Evolutionary conservation across 2,329 filamentous ascomycete genomes (phyloP).

Genomic region (Nectriaceae sp.): DNA sequence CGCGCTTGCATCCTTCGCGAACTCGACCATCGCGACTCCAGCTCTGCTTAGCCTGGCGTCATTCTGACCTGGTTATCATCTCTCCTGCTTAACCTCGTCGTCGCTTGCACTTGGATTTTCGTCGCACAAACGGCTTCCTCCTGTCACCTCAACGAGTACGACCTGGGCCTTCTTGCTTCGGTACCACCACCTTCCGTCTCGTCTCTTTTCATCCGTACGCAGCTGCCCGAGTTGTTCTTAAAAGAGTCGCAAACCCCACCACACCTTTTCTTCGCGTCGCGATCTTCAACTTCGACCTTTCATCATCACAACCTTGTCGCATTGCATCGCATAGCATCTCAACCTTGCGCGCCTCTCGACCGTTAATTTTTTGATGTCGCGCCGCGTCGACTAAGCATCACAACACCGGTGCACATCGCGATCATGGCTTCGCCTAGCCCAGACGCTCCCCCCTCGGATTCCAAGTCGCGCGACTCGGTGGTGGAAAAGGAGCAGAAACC

Average conservation of each 20-base stretch:
- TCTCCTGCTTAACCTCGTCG: slow-evolving; percentile 10
- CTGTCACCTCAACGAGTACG: slow-evolving; percentile 12
- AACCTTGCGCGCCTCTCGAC: slow-evolving; percentile 9
- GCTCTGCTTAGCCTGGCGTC: background rate
- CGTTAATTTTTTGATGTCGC: slow-evolving; percentile 39
- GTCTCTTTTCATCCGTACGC: background rate
- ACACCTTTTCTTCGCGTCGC: background rate
- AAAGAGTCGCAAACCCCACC: background rate
- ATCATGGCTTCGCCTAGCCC: slow-evolving; percentile 54
- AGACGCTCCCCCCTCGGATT: slow-evolving; percentile 44
- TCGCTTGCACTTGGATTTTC: slow-evolving; percentile 8
- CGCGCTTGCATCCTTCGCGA: background rate
- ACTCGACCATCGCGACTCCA: background rate
- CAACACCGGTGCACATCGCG: slow-evolving; percentile 42
- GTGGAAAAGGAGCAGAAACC: slow-evolving; percentile 33
- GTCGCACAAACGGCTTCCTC: slow-evolving; percentile 10
- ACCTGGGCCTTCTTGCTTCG: background rate
- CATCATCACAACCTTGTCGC: slow-evolving; percentile 14
- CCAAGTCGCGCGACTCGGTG: slow-evolving; percentile 45
- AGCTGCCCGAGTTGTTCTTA: background rate
- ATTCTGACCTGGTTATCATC: background rate
- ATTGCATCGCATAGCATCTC: slow-evolving; percentile 4
- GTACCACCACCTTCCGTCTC: slow-evolving; percentile 1
- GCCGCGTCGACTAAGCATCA: slow-evolving; percentile 30
- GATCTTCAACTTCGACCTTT: background rate